A percentile compares a stretch with the other conserved stretches of the same genome.
Evolutionary conservation across 352 stramenopile genomes (phyloP).

Genomic region (Pelagophyceae sp.): DNA sequence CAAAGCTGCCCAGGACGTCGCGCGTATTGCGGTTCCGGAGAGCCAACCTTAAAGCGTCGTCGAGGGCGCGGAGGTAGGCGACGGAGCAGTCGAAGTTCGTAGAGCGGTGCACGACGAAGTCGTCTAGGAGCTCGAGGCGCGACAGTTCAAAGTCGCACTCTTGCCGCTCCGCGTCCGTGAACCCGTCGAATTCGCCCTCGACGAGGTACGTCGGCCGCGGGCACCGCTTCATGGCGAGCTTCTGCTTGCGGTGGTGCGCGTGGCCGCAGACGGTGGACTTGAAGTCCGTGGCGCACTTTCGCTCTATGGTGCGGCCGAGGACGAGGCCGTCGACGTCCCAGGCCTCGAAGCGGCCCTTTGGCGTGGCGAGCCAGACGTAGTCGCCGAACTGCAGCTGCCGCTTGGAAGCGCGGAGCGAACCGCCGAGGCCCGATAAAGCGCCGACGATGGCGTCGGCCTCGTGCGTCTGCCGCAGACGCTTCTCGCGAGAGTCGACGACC

Average conservation of each 20-base stretch:
- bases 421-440: not conserved
- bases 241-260: slow-evolving; percentile 10
- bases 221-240: not conserved
- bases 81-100: not conserved
- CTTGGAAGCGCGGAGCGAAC: not conserved
- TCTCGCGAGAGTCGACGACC: not conserved
- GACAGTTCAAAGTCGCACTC: not conserved
- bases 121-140: slow-evolving; percentile 1
- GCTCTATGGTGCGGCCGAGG: not conserved
- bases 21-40: not conserved
- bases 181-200: not conserved
- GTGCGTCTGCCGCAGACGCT: not conserved
- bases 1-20: not conserved
- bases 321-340: not conserved
- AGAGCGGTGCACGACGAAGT: slow-evolving; percentile 2
- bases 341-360: not conserved
- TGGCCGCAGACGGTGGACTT: not conserved
- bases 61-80: not conserved
- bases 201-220: not conserved
- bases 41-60: not conserved
- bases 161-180: not conserved
- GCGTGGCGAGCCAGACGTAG: slow-evolving; percentile 7
- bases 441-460: slow-evolving; percentile 17
- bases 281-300: slow-evolving; percentile 9
- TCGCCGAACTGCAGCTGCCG: not conserved